phyloP scores from a whole-genome alignment of 495 filamentous ascomycete species.

The Usnea hakonensis region DNA sequence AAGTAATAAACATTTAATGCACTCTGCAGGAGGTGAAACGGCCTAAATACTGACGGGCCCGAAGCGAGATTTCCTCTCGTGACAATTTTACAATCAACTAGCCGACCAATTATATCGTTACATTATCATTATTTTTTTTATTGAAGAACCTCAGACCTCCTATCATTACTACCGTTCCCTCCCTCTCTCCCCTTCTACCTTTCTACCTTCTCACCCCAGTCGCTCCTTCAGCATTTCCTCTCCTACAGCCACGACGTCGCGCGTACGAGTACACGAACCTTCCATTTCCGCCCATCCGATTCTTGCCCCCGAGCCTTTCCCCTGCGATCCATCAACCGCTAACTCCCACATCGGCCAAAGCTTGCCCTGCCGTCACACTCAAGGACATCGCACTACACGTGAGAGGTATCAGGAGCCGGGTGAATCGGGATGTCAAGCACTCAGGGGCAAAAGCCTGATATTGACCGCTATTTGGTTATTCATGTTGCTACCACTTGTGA shows the following conservation, averaged over 20 bases:
- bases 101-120: neutral
- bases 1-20: too few species aligned
- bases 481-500: slow-evolving; percentile 98
- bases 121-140: neutral
- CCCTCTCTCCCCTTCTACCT: slow-evolving; percentile 15
- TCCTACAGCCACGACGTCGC: neutral
- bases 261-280: slow-evolving; percentile 11
- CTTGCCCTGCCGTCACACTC: neutral
- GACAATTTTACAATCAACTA: slow-evolving; percentile 2
- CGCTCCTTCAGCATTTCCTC: slow-evolving; percentile 19
- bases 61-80: slow-evolving; percentile 5
- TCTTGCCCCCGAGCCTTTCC: neutral
- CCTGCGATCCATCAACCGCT: neutral
- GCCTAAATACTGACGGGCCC: neutral
- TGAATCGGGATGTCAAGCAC: slow-evolving; percentile 28
- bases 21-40: neutral
- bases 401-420: slow-evolving; percentile 3
- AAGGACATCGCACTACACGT: slow-evolving; percentile 7
- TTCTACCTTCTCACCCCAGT: slow-evolving; percentile 22
- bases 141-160: slow-evolving; percentile 11
- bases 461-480: slow-evolving; percentile 94
- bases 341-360: neutral
- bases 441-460: slow-evolving; percentile 43
- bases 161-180: slow-evolving; percentile 13
- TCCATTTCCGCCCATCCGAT: slow-evolving; percentile 1